These are phyloP conservation scores for Mycena amicta DNA, from an alignment of 768 basidiomycete species.

Conservation along the genomic window DNA sequence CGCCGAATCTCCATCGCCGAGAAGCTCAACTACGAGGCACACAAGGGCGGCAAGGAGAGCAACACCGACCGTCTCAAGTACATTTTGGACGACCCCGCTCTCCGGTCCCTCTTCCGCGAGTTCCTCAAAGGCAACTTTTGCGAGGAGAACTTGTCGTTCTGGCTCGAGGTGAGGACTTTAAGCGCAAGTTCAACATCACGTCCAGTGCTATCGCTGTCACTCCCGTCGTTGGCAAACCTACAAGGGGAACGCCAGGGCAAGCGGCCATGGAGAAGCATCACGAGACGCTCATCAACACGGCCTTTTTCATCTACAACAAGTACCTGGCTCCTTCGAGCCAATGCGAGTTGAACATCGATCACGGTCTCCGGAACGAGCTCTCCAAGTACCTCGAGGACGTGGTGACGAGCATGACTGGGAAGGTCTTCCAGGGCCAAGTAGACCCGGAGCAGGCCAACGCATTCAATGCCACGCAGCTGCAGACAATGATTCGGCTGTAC, in stretches of 20 bases:
- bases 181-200: constrained; percentile 92
- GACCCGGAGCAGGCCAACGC: constrained; percentile 79
- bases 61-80: constrained; percentile 89
- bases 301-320: constrained; percentile 90
- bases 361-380: constrained; percentile 91
- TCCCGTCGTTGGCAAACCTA: constrained; percentile 39
- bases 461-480: constrained; percentile 94
- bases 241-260: constrained; percentile 66
- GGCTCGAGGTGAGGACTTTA: constrained; percentile 98
- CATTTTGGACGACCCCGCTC: constrained; percentile 90
- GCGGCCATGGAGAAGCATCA: constrained; percentile 97
- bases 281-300: constrained; percentile 90
- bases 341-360: constrained; percentile 98
- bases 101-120: constrained; percentile 90
- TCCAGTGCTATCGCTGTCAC: constrained; percentile 79
- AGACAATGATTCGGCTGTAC: constrained; percentile 90
- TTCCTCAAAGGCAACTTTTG: constrained; percentile 94
- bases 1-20: constrained; percentile 78
- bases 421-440: constrained; percentile 75
- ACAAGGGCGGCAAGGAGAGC: constrained; percentile 75
- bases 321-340: constrained; percentile 95
- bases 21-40: constrained; percentile 59
- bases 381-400: constrained; percentile 92
- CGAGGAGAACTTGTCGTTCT: constrained; percentile 97
- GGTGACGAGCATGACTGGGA: constrained; percentile 75